Base-by-base conservation (phyloP, 768 basidiomycete species). In the Tubosaeta brunneosetosa region DNA sequence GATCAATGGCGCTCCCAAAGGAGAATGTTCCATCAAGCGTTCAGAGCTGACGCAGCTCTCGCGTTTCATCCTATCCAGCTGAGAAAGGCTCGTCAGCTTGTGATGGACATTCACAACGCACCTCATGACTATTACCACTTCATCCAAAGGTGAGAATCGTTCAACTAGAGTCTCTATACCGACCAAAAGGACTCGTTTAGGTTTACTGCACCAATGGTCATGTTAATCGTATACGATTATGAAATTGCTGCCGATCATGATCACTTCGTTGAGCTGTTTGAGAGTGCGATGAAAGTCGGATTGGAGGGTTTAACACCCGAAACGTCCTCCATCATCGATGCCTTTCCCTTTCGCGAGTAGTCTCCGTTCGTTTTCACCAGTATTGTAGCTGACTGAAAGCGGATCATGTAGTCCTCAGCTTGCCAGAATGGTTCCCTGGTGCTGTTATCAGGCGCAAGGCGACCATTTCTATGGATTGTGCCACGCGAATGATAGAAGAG, bases 201-300 rank as follows among this genome's bases (percentile, higher is more conserved):
- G 47, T 59, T 67, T 34, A 60, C 71, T 5, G 67, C 73, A 11
- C 61, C 71, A 1, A 65, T 74, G 1, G 66, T 75, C 38, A 61
- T 77, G 51, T 68, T 70, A 14, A 63, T 77, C 12, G 65, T 71
- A 12, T 79, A 78, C 43, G 77, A 75, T 16, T 66, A 70, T 11
- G 57, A 70, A 8, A 65, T 75, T 7, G 66, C 65, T n/a, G 60
- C 69, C 10, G 55, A 64, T 32, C 68, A 67, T 1, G 75, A 76
- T 45, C 62, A 66, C 29, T 69, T 74, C 51, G 67, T 77, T 9
- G 55, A 69, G 7, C 57, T 74, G 2, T 70, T 74, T 4, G 71
- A 76, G 40, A 58, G 63, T 12, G 73, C 72, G 4, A 38, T 68
- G 3, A 3, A 36, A 9, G 14, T 65, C 12, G 53, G 56, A 1